Base-by-base conservation (phyloP, 1,139 yeast species). In the Pichia sp. region DNA sequence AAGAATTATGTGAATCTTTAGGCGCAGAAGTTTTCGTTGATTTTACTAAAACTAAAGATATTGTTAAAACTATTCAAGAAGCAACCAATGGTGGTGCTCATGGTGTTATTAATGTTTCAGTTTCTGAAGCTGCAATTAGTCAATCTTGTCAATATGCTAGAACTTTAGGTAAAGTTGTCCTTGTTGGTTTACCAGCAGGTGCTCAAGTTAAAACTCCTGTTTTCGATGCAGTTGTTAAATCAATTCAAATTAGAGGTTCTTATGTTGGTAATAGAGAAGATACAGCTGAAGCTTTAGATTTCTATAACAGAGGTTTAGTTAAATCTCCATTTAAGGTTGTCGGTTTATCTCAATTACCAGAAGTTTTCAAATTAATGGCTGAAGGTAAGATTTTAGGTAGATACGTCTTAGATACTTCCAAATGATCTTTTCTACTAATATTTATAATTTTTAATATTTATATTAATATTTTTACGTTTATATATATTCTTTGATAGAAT, bases 211-310 rank as follows among this genome's bases (percentile, higher is more conserved):
- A 68, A 50, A 74, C 86, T 29, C 74, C 79, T 45, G 82, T 82
- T 44, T 82, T 82, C 65, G 71, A 73, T 32, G 74, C 82, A 43
- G 89, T 82, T 46, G 78, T 80, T 46, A 81, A 74, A 64, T 77
- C 86, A 41, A 69, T 81, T 54, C 68, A 70, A 56, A 78, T 82
- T 58, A 75, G 68, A 60, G 90, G 89, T 59, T 82, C 89, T 43
- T 82, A 82, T 58, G 89, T 82, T 47, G 90, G 90, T 60, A 82
- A 81, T 75, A 77, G 90, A 70, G 83, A 84, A 51, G 89, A 82
- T 64, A 74, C 87, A 40, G 75, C 84, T 55, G 87, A 81, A 67
- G 89, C 90, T 48, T 65, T 82, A 51, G 87, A 82, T 60, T 82
- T 82, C 74, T 82, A 80, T 64, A 43, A 72, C 53, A 74, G 89